phyloP scores from a whole-genome alignment of 1,284 basidiomycete genomes.

The Chondrostereum purpureum region DNA sequence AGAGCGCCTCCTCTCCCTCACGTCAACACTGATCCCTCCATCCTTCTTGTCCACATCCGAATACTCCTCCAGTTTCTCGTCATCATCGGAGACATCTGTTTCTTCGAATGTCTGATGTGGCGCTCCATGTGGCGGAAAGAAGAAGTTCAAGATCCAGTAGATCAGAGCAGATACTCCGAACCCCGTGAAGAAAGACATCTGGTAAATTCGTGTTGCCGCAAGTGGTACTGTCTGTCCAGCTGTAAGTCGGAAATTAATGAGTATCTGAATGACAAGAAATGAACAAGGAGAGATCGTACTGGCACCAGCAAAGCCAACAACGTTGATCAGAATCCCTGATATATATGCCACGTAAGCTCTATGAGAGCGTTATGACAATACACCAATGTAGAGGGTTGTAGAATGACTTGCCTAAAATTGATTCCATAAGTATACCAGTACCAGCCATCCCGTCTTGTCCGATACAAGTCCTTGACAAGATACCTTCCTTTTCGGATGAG shows the following conservation, averaged over 20 bases:
- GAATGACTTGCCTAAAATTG: constrained; percentile 53
- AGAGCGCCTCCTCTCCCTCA: neutral
- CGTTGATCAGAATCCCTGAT: constrained; percentile 76
- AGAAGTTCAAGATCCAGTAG: constrained; percentile 53
- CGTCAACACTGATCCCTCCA: neutral
- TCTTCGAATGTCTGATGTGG: constrained; percentile 51
- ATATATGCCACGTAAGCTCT: constrained; percentile 71
- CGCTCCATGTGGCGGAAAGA: constrained; percentile 54
- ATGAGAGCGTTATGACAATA: neutral
- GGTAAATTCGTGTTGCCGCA: constrained; percentile 62
- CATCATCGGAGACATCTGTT: constrained; percentile 45
- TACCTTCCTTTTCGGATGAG: constrained; percentile 69
- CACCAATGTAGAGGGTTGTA: neutral
- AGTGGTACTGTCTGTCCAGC: constrained; percentile 54
- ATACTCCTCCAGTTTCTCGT: constrained; percentile 7
- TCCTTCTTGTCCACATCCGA: constrained; percentile 3
- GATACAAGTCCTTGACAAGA: constrained; percentile 69
- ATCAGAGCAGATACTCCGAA: constrained; percentile 62
- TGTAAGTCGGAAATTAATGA: constrained; percentile 19
- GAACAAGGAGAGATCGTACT: constrained; percentile 32
- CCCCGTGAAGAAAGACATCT: constrained; percentile 76
- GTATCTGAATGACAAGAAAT: constrained; percentile 14
- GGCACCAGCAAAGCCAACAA: constrained; percentile 67
- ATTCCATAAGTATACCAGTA: constrained; percentile 75
- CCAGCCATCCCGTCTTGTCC: constrained; percentile 49